Percentiles rank a stretch among this genome's conserved stretches.
Evolutionary conservation across 805 yeast genomes (phyloP).

Genomic region (Sugiyamaella lignohabitans): DNA sequence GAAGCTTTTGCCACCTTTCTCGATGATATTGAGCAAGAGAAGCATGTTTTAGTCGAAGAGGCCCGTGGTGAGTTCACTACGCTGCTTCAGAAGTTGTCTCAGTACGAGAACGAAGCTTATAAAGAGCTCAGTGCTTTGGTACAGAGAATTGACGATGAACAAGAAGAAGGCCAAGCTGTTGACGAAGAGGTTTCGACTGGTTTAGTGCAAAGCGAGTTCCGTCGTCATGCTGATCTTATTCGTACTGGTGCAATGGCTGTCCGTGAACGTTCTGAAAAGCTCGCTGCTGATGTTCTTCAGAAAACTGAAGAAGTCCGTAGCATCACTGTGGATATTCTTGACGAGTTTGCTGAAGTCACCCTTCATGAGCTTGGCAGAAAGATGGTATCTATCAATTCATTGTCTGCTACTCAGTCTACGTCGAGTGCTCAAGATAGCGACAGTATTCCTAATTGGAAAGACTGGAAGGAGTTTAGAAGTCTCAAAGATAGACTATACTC

Average conservation of each 20-base stretch:
- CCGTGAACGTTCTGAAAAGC: slow-evolving; percentile 16
- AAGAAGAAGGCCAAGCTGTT: slow-evolving; percentile 6
- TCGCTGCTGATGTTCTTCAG: slow-evolving; percentile 20
- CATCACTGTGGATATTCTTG: slow-evolving; percentile 41
- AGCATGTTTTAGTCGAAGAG: slow-evolving; percentile 13
- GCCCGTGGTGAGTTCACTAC: slow-evolving; percentile 22
- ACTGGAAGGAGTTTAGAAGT: slow-evolving; percentile 40
- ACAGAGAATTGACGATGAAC: slow-evolving; percentile 9
- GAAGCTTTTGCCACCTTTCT: slow-evolving; percentile 22
- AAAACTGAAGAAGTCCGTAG: slow-evolving; percentile 20
- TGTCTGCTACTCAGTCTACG: slow-evolving; percentile 5
- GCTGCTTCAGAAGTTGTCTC: slow-evolving; percentile 17
- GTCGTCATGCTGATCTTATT: slow-evolving; percentile 20
- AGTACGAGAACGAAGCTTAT: slow-evolving; percentile 11
- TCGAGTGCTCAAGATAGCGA: slow-evolving; percentile 1
- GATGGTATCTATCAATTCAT: slow-evolving; percentile 27
- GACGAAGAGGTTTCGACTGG: slow-evolving; percentile 15
- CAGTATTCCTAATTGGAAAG: slow-evolving; percentile 22
- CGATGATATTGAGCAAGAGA: slow-evolving; percentile 23
- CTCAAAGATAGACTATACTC: slow-evolving; percentile 38
- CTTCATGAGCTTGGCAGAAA: slow-evolving; percentile 39
- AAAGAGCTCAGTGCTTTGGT: slow-evolving; percentile 15
- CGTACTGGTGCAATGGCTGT: slow-evolving; percentile 24
- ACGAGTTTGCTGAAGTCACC: slow-evolving; percentile 43
- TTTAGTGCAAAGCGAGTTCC: slow-evolving; percentile 18